These are phyloP conservation scores for Phialophora chinensis DNA, from an alignment of 2,329 filamentous ascomycete genomes.

Conservation along the genomic window DNA sequence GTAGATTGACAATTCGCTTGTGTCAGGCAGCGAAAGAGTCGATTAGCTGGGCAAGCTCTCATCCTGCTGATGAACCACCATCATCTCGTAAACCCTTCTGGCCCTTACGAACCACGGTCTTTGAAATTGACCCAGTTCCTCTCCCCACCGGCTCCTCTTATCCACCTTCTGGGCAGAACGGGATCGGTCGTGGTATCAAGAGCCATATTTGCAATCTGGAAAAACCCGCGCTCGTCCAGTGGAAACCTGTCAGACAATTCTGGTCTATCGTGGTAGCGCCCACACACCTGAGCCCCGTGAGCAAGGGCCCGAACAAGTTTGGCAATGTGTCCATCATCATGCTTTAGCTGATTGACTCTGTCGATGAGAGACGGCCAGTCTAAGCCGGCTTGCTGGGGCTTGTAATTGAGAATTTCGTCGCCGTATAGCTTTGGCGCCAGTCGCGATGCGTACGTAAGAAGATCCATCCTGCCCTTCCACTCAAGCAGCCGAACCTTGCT, in stretches of 20 bases:
- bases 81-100: no score
- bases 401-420: conserved; percentile 13
- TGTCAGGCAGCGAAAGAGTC: no score
- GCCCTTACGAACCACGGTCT: no score
- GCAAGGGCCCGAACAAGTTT: conserved; percentile 19
- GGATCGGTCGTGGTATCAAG: conserved; percentile 9
- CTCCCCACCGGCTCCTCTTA: conserved; percentile 7
- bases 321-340: conserved; percentile 21
- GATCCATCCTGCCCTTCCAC: conserved; percentile 77
- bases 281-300: neutral
- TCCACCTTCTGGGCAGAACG: neutral
- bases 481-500: conserved; percentile 74
- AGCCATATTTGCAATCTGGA: conserved; percentile 21
- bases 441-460: conserved; percentile 68
- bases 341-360: neutral
- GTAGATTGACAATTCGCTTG: no score
- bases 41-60: no score
- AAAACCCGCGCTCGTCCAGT: conserved; percentile 1
- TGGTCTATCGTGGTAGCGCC: neutral
- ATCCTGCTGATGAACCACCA: no score
- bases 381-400: neutral
- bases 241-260: conserved; percentile 10
- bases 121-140: no score
- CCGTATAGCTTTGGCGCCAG: conserved; percentile 13
- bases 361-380: neutral